Conservation (phyloP, 164 flowering plant genomes). For the Umbilicus rupestris region DNA sequence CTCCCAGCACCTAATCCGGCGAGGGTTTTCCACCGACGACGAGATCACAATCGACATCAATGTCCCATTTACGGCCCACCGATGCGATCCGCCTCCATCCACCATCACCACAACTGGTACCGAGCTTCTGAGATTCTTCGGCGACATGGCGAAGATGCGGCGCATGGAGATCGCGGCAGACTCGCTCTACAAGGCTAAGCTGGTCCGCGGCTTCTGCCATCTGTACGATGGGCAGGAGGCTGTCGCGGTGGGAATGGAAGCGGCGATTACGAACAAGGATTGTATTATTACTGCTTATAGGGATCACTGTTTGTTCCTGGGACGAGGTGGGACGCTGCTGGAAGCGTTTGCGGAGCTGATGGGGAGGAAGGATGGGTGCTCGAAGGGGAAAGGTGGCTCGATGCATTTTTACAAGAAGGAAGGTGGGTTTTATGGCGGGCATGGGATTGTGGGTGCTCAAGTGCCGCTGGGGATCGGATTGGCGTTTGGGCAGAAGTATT, state of each 20-base stretch:
- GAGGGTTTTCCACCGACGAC: slow-evolving; percentile 21
- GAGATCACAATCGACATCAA: slow-evolving; percentile 60
- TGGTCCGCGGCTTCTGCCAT: slow-evolving; percentile 94
- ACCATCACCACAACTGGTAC: slow-evolving; percentile 50
- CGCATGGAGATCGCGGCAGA: slow-evolving; percentile 97
- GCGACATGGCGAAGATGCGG: slow-evolving; percentile 73
- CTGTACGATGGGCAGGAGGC: slow-evolving; percentile 98
- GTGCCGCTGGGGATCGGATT: slow-evolving; percentile 80
- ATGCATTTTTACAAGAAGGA: slow-evolving; percentile 97
- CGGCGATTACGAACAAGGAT: slow-evolving; percentile 77
- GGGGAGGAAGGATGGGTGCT: slow-evolving; percentile 77
- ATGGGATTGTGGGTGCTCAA: slow-evolving; percentile 97
- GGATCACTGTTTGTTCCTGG: slow-evolving; percentile 72
- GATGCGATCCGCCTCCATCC: slow-evolving; percentile 71
- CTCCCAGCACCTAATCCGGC: slow-evolving; percentile 21
- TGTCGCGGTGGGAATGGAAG: slow-evolving; percentile 89
- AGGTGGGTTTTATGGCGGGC: slow-evolving; percentile 76
- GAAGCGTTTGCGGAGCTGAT: slow-evolving; percentile 75
- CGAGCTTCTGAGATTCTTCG: slow-evolving; percentile 71
- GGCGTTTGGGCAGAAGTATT: slow-evolving; percentile 84
- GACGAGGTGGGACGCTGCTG: slow-evolving; percentile 77
- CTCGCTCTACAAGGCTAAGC: slow-evolving; percentile 88
- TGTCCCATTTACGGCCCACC: slow-evolving; percentile 71
- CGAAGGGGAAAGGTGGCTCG: slow-evolving; percentile 89
- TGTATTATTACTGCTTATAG: slow-evolving; percentile 87